These are phyloP conservation scores for Botryosphaeria agaves DNA, from an alignment of 2,329 filamentous ascomycete species.

Conservation along the genomic window DNA sequence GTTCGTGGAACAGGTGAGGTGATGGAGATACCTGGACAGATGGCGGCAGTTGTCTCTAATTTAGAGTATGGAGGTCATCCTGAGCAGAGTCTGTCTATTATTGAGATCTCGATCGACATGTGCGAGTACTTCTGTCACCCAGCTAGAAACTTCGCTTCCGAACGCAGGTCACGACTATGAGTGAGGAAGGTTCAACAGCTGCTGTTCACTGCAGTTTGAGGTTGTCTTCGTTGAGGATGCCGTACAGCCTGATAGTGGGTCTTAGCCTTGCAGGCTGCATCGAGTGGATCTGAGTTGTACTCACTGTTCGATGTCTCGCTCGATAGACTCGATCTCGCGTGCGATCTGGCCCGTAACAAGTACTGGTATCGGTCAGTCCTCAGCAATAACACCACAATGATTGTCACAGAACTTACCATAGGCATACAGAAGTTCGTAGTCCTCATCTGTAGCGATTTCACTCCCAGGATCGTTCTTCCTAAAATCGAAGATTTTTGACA, in stretches of 20 bases:
- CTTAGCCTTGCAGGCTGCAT: too few species aligned
- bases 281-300: too few species aligned
- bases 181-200: background rate
- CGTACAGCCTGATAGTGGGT: too few species aligned
- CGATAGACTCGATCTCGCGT: slow-evolving; percentile 35
- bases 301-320: slow-evolving; percentile 37
- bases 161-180: background rate
- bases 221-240: slow-evolving; percentile 42
- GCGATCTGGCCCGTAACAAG: slow-evolving; percentile 44
- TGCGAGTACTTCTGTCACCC: background rate
- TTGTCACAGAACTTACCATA: slow-evolving; percentile 42
- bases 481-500: slow-evolving; percentile 80
- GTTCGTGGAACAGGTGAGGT: background rate
- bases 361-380: slow-evolving; percentile 20
- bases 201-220: slow-evolving; percentile 32
- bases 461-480: slow-evolving; percentile 45
- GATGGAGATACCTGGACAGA: background rate
- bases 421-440: slow-evolving; percentile 85
- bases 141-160: background rate
- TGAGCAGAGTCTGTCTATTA: background rate
- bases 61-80: background rate
- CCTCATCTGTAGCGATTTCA: slow-evolving; percentile 45
- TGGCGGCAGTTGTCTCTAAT: background rate
- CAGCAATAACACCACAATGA: background rate
- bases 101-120: background rate